These are phyloP conservation scores for Eutypella sp. DNA, from an alignment of 2,329 filamentous ascomycete genomes.

Conservation along the genomic window DNA sequence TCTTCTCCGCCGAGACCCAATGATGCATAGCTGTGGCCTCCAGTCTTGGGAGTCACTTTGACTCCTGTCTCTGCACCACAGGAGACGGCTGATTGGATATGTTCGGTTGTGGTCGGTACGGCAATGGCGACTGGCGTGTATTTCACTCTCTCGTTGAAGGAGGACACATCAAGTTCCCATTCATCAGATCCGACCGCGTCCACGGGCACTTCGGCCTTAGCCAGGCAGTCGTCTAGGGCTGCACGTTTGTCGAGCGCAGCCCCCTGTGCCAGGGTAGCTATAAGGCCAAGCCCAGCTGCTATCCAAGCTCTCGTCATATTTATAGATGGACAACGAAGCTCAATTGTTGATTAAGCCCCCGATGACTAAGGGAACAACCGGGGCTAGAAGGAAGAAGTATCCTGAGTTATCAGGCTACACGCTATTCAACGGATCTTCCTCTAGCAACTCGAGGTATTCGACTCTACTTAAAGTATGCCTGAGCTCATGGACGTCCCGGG, in stretches of 20 bases:
- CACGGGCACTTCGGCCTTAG: conserved; percentile 14
- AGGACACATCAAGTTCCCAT: conserved; percentile 21
- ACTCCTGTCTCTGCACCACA: conserved; percentile 36
- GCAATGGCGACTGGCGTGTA: conserved; percentile 36
- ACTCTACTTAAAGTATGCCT: not conserved
- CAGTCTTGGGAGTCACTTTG: conserved; percentile 41
- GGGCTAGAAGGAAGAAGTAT: not conserved
- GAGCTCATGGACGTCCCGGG: not conserved
- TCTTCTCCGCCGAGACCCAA: conserved; percentile 40
- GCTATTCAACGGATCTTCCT: not conserved
- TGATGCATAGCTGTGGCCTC: conserved; percentile 46
- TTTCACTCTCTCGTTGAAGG: conserved; percentile 24
- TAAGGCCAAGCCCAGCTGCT: conserved; percentile 21
- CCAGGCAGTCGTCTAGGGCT: conserved; percentile 23
- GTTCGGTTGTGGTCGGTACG: conserved; percentile 34
- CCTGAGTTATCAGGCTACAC: not conserved
- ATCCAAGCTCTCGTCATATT: not conserved
- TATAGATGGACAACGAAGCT: not conserved
- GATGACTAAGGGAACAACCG: not conserved
- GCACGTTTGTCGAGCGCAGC: conserved; percentile 21
- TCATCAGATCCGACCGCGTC: conserved; percentile 23
- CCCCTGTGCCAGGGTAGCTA: conserved; percentile 16
- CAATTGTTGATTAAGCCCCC: not conserved
- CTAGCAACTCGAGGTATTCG: not conserved
- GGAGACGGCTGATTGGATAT: conserved; percentile 38